Conservation (phyloP, 2,329 filamentous ascomycete genomes). For the Lecanoromycetidae sp. region DNA sequence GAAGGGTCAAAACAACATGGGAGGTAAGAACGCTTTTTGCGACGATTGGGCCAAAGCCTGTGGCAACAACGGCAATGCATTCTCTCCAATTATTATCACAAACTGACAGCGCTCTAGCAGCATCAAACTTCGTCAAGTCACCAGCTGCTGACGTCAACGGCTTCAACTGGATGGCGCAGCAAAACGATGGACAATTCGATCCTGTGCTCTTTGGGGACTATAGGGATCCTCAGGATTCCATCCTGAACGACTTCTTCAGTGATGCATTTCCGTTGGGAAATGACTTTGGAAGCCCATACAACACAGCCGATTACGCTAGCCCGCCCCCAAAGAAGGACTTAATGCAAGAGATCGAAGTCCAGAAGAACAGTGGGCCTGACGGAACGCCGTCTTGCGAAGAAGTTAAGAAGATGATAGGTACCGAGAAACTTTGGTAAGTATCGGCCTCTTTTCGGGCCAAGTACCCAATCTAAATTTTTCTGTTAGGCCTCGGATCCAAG, state of each 20-base stretch:
- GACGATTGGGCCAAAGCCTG: slow-evolving; percentile 34
- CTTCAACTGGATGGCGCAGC: slow-evolving; percentile 64
- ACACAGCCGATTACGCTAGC: slow-evolving; percentile 43
- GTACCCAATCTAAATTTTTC: neutral
- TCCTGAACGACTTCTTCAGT: slow-evolving; percentile 56
- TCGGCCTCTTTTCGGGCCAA: neutral
- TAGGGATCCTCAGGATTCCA: slow-evolving; percentile 74
- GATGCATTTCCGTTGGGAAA: slow-evolving; percentile 59
- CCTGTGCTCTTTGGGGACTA: slow-evolving; percentile 87
- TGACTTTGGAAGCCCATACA: slow-evolving; percentile 73
- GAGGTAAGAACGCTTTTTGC: slow-evolving; percentile 35
- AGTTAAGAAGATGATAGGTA: slow-evolving; percentile 55
- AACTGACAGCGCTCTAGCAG: neutral
- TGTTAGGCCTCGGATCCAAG: slow-evolving; percentile 74
- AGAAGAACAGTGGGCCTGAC: slow-evolving; percentile 59
- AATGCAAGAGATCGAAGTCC: slow-evolving; percentile 63
- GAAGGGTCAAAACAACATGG: slow-evolving; percentile 7
- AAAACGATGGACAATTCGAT: slow-evolving; percentile 79
- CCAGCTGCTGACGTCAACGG: slow-evolving; percentile 38
- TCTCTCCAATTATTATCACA: slow-evolving; percentile 23
- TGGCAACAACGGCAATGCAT: slow-evolving; percentile 33
- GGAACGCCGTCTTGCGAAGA: slow-evolving; percentile 48
- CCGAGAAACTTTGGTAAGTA: slow-evolving; percentile 79
- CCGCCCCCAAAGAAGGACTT: slow-evolving; percentile 52
- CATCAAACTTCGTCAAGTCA: slow-evolving; percentile 7